Conservation (phyloP, 208 protist genomes). For the Trypanosoma grayi region DNA sequence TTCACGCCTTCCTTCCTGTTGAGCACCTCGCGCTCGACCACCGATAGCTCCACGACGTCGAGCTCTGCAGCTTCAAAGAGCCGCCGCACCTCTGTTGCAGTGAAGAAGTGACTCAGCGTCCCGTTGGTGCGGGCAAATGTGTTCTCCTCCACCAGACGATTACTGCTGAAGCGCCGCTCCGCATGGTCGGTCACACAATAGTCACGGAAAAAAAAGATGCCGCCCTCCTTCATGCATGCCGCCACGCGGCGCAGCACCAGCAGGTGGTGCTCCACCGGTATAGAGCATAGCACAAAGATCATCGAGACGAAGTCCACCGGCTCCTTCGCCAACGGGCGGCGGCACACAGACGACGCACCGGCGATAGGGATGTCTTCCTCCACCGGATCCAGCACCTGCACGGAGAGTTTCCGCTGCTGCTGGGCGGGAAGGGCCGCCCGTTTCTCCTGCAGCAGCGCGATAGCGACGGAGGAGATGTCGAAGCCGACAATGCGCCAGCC, state of each 20-base stretch:
- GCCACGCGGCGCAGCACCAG: slow-evolving; percentile 57
- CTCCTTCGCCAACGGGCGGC: background rate
- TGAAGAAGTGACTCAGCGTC: slow-evolving; percentile 88
- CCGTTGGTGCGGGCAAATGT: slow-evolving; percentile 83
- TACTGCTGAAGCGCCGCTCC: slow-evolving; percentile 56
- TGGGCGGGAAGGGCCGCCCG: slow-evolving; percentile 19
- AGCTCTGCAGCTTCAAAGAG: slow-evolving; percentile 65
- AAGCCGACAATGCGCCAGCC: slow-evolving; percentile 79
- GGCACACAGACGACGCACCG: background rate
- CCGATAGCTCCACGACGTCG: slow-evolving; percentile 40
- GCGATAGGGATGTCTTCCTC: slow-evolving; percentile 38
- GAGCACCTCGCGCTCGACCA: slow-evolving; percentile 70
- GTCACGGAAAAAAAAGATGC: slow-evolving; percentile 88
- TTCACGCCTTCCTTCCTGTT: slow-evolving; percentile 64
- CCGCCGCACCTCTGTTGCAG: slow-evolving; percentile 45
- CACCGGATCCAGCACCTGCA: slow-evolving; percentile 55
- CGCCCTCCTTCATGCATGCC: slow-evolving; percentile 61
- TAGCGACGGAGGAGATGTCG: slow-evolving; percentile 90
- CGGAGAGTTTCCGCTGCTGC: slow-evolving; percentile 52
- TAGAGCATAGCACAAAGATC: slow-evolving; percentile 94
- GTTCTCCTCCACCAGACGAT: slow-evolving; percentile 26
- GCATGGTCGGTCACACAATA: slow-evolving; percentile 82
- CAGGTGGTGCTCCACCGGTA: slow-evolving; percentile 59
- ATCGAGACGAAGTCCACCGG: slow-evolving; percentile 82
- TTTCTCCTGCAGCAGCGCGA: slow-evolving; percentile 72